A percentile compares a stretch with the other conserved stretches of the same genome.
phyloP scores from a whole-genome alignment of 2,329 filamentous ascomycete genomes.

The Dactylellina sp. region DNA sequence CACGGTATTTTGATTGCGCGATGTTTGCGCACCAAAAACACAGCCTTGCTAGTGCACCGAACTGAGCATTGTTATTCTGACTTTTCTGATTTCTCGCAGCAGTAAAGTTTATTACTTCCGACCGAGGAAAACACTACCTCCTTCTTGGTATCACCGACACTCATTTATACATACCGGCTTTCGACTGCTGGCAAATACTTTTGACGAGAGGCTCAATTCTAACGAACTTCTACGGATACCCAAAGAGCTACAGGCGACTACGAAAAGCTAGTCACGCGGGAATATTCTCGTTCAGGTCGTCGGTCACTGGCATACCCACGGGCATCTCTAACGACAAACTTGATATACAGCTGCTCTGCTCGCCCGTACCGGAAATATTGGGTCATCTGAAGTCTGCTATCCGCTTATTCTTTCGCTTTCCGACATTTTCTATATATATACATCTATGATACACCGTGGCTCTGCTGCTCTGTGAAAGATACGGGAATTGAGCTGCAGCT shows the following conservation, averaged over 20 bases:
- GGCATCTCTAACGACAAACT: no score
- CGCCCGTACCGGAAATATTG: no score
- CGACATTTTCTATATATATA: background rate
- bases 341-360: no score
- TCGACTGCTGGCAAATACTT: no score
- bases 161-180: background rate
- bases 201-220: no score
- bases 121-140: conserved; percentile 14
- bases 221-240: no score
- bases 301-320: no score
- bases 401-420: background rate
- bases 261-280: conserved; percentile 1
- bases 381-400: no score
- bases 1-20: conserved; percentile 28
- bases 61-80: conserved; percentile 21
- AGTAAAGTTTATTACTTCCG: conserved; percentile 12
- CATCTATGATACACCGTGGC: background rate
- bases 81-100: background rate
- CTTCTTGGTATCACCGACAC: background rate
- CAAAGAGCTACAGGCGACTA: background rate
- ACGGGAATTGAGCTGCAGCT: conserved; percentile 1
- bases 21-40: conserved; percentile 34
- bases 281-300: background rate
- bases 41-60: conserved; percentile 1
- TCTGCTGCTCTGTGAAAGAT: background rate